Evolutionary conservation across 2,329 filamentous ascomycete genomes (phyloP).

Genomic region (Elsinoe necatrix): DNA sequence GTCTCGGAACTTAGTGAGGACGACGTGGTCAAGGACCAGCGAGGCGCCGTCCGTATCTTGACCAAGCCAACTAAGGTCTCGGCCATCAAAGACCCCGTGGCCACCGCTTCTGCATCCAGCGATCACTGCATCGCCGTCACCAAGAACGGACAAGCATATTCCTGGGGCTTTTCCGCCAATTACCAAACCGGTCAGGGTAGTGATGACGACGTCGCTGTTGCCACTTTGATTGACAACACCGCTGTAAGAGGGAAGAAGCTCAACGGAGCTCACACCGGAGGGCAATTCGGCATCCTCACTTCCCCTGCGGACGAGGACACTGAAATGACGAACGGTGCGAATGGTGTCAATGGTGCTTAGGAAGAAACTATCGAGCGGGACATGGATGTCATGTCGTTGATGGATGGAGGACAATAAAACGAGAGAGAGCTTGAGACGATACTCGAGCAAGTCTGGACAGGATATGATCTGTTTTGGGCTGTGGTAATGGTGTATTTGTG

Average conservation of each 20-base stretch:
- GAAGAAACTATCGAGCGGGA: not conserved
- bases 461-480: not conserved
- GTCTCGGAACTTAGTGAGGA: conserved; percentile 48
- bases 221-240: conserved; percentile 75
- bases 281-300: conserved; percentile 61
- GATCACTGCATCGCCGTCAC: conserved; percentile 69
- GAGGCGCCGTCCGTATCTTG: conserved; percentile 62
- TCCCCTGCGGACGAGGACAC: conserved; percentile 18
- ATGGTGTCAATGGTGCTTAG: conserved; percentile 10
- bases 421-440: not conserved
- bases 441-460: not conserved
- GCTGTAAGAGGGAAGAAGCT: conserved; percentile 69
- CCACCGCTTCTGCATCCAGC: conserved; percentile 45
- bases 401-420: not conserved
- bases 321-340: conserved; percentile 17
- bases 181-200: conserved; percentile 73
- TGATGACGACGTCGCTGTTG: conserved; percentile 68
- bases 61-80: conserved; percentile 53
- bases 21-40: conserved; percentile 55
- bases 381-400: not conserved
- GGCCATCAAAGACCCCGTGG: conserved; percentile 40
- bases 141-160: conserved; percentile 59
- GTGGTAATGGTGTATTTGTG: not conserved
- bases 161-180: conserved; percentile 72
- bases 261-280: conserved; percentile 73